phyloP scores from a whole-genome alignment of 768 basidiomycete species.

The Leucocoprinus sp. region DNA sequence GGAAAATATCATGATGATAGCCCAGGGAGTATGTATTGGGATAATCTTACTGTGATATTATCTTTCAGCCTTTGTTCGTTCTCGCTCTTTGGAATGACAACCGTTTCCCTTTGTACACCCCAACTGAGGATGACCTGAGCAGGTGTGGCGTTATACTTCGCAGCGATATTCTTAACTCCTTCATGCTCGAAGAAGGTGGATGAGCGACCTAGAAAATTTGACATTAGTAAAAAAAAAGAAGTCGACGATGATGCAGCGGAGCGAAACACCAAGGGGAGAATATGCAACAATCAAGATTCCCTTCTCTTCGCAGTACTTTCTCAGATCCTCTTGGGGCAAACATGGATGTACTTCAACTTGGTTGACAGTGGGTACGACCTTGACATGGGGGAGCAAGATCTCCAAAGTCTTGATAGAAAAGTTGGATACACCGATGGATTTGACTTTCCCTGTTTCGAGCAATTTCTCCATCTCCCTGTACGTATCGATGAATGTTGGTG shows the following conservation, averaged over 20 bases:
- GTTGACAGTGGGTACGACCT: constrained; percentile 43
- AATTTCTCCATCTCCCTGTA: constrained; percentile 23
- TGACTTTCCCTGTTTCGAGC: constrained; percentile 30
- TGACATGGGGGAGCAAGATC: constrained; percentile 34
- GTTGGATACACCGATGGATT: constrained; percentile 49
- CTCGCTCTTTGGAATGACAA: constrained; percentile 57
- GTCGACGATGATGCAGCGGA: background rate
- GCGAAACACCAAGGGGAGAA: constrained; percentile 33
- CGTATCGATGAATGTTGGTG: constrained; percentile 19
- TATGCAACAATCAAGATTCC: constrained; percentile 46
- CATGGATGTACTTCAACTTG: constrained; percentile 53
- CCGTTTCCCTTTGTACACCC: constrained; percentile 53
- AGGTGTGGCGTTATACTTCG: constrained; percentile 24
- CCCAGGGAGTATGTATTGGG: background rate
- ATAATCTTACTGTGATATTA: constrained; percentile 32
- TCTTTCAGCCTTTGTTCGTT: constrained; percentile 35
- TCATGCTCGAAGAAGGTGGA: constrained; percentile 26
- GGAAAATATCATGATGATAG: background rate
- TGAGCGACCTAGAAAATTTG: constrained; percentile 16
- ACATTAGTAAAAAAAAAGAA: no score
- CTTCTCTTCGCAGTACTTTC: constrained; percentile 37
- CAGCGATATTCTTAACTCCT: constrained; percentile 24
- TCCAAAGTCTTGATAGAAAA: constrained; percentile 39
- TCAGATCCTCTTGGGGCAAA: constrained; percentile 41
- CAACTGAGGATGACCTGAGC: constrained; percentile 57